Evolutionary conservation across 306 rosid species (phyloP), one percentile per base, ranked within the genome.

Genomic region (Abrus pulchellus): DNA sequence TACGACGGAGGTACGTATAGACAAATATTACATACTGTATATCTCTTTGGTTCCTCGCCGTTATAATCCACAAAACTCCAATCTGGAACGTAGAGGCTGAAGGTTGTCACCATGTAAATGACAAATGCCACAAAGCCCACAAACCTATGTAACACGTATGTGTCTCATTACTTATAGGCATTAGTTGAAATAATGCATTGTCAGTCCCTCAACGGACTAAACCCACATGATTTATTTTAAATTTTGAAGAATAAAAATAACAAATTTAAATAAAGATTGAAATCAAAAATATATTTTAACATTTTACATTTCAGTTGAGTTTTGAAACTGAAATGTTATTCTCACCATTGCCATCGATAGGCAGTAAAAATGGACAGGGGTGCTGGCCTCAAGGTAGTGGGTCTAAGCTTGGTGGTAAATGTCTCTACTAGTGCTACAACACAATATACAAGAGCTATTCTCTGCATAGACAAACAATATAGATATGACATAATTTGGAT

Each of bases 261-360:
- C 20, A 20, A 20, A 20, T 20, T 20, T 20, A 20, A 20, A 20
- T 20, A 20, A 20, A 20, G 20, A 20, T 20, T 20, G 20, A 20
- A 20, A 20, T 20, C 20, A 20, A 20, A 20, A 20, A 20, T 36
- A 36, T 36, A 0, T 36, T 36, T 36, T 36, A 36, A 36, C 4
- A 2, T 36, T 36, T 36, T 36, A 4, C 40, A 36, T 36, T 30
- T 69, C 12, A 69, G 11, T 69, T 28, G 30, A 47, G 7, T 75
- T 48, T 44, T n/a, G 70, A 69, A 6, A 14, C 36, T 12, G 62
- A 70, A 11, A 27, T 40, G 11, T 6, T 48, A 49, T 12, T 33
- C 80, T 82, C 73, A 88, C 97, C 97, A 90, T 79, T 90, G 97
- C 90, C 97, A 92, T 76, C 9, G 75, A 64, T 90, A 90, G 8